Base-by-base conservation (phyloP, 352 stramenopile genomes). In the Globisporangium acanthophoron region DNA sequence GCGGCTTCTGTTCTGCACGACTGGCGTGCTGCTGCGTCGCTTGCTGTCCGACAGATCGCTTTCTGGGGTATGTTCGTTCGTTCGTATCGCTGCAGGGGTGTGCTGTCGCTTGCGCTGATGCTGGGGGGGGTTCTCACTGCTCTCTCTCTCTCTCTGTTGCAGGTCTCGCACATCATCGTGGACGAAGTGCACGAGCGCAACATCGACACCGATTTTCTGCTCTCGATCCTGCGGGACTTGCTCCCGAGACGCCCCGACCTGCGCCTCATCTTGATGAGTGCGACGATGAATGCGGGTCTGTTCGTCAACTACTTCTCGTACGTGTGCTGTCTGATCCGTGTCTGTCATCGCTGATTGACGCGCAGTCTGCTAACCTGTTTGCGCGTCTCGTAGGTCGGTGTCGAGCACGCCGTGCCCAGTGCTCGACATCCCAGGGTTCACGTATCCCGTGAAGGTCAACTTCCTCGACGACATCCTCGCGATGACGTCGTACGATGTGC, bases 181-280 rank as follows among this genome's bases (percentile, higher is more conserved):
- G 97, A 99, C 73, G 97, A 99, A 74, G 96, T 99, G 21, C 96
- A 99, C 68, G 97, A 99, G 64, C 80, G 97, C 37, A 96, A 97
- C 56, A 80, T 99, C 18, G 96, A 98, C 71, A 97, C 88, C 18
- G 96, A 99, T 64, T 97, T 99, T 45, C 70, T 99, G 27, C 78
- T 99, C 20, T 92, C 96, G 21, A 88, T 99, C 64, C 67, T 98
- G 12, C 82, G 90, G 4, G 84, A 92, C 39, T 48, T 94, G 60
- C 58, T 95, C 18, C 80, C 78, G 3, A 68, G 85, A 18, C 81
- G 84, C n/a, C 72, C 71, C 3, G 79, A 91, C 20, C 69, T 98
- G 54, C 78, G 89, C 4, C 69, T 99, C 0, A 89, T 99, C 53
- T 71, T 99, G 21, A 99, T 99, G 96, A 97, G 85, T 69, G 96